Evolutionary conservation across 2,329 filamentous ascomycete species (phyloP), one percentile per base, ranked within the genome.

Genomic region (Scytalidium sp.): DNA sequence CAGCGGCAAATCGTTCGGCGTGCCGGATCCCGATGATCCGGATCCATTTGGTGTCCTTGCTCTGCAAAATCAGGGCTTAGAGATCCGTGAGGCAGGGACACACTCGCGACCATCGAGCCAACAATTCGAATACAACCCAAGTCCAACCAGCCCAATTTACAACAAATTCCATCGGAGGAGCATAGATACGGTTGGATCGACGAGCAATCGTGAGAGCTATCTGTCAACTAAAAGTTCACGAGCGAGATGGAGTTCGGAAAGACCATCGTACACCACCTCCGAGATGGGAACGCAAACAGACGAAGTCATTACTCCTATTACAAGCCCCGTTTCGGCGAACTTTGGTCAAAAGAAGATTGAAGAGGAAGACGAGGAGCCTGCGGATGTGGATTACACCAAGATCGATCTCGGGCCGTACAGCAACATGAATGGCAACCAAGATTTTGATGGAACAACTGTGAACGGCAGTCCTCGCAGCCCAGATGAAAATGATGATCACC

Each of bases 31-130:
- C 3, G 83, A 91, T 48, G 93, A 97, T 60, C 91, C 92, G 0
- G 93, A 97, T 65, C 93, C 93, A 0, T 97, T 89, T 63, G 93
- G 93, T 20, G 88, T 97, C 21, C 80, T 92, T 56, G 92, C 93
- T 7, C 72, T 97, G n/a, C 90, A 96, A 64, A 86, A 90, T 73
- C 88, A 91, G 53, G 93, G 93, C 2, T 74, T 97, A 49, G 89
- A 93, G 60, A 94, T 97, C 57, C 82, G 88, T 46, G 92, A 97
- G 71, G 92, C 92, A n/a, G 91, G 90, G 27, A 87, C 85, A 2
- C 81, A 84, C 45, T 75, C 81, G 47, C 78, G 90, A 49, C 90
- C 91, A 2, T 76, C 81, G 20, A 90, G 86, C 71, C 90, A 86
- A 50, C 82, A 87, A 58, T 95, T 97, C 66, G 89, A 93, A 62